phyloP scores from a whole-genome alignment of 2,329 filamentous ascomycete species.

The Seiridium cupressi region DNA sequence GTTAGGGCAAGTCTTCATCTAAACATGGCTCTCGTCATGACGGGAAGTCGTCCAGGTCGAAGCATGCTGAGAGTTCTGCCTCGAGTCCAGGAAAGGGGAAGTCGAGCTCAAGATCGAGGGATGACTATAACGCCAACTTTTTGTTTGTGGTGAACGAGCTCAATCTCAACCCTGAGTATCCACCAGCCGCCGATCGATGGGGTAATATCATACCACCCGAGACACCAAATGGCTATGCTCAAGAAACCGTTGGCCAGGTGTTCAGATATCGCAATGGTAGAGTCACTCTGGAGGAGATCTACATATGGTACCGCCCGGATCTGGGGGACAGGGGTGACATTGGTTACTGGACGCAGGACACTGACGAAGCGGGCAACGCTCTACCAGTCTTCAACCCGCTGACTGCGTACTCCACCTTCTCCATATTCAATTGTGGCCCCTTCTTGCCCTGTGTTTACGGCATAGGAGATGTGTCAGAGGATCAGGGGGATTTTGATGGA shows the following conservation, averaged over 20 bases:
- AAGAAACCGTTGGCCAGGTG: neutral
- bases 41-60: neutral
- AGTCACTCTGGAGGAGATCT: neutral
- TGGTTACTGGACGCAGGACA: neutral
- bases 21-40: neutral
- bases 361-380: neutral
- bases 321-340: neutral
- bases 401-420: neutral
- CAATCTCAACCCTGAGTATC: neutral
- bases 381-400: neutral
- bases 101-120: neutral
- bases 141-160: constrained; percentile 5
- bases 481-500: neutral
- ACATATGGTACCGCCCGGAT: neutral
- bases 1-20: too few species aligned
- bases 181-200: neutral
- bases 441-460: constrained; percentile 1
- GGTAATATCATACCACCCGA: constrained; percentile 4
- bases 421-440: constrained; percentile 4
- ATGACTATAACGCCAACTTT: neutral
- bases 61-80: neutral
- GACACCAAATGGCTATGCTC: neutral
- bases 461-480: neutral
- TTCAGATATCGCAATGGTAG: constrained; percentile 1
- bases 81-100: neutral